A percentile compares a stretch with the other conserved stretches of the same genome.
These are phyloP conservation scores for Penicillium bialowiezense DNA, from an alignment of 495 filamentous ascomycete species.

Conservation along the genomic window DNA sequence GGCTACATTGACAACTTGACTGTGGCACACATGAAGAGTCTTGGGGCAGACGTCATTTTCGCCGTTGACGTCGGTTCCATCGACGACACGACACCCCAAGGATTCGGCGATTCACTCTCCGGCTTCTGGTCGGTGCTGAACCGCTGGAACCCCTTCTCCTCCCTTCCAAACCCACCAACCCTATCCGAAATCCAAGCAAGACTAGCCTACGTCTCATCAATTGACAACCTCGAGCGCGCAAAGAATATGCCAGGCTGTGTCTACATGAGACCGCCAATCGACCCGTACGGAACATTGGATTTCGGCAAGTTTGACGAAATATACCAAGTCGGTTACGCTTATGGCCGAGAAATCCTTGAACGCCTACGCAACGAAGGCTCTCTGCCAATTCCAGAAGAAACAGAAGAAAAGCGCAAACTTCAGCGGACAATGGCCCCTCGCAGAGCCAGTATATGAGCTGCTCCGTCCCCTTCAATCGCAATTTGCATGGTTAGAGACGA, in stretches of 20 bases:
- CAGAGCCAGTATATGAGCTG: slow-evolving; percentile 71
- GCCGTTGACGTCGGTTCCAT: slow-evolving; percentile 91
- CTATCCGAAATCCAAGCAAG: slow-evolving; percentile 93
- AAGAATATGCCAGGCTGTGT: slow-evolving; percentile 84
- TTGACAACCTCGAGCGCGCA: slow-evolving; percentile 90
- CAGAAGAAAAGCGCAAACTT: slow-evolving; percentile 83
- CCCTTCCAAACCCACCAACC: slow-evolving; percentile 85
- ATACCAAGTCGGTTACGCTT: slow-evolving; percentile 81
- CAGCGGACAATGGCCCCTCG: slow-evolving; percentile 92
- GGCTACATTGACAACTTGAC: slow-evolving; percentile 98
- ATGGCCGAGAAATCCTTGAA: slow-evolving; percentile 74
- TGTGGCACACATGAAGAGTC: slow-evolving; percentile 92
- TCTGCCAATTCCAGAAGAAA: slow-evolving; percentile 63
- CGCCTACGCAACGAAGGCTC: slow-evolving; percentile 72
- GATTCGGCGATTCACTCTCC: slow-evolving; percentile 90
- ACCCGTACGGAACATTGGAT: slow-evolving; percentile 88
- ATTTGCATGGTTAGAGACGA: neutral
- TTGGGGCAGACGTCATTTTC: slow-evolving; percentile 92
- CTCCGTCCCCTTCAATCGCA: neutral
- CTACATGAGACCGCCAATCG: slow-evolving; percentile 95
- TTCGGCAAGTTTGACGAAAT: slow-evolving; percentile 98
- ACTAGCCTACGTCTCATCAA: slow-evolving; percentile 88
- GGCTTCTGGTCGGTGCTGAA: slow-evolving; percentile 92
- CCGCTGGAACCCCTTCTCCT: slow-evolving; percentile 93
- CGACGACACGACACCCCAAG: slow-evolving; percentile 86